Conservation (phyloP, 306 rosid species). For the Citrullus colocynthis region DNA sequence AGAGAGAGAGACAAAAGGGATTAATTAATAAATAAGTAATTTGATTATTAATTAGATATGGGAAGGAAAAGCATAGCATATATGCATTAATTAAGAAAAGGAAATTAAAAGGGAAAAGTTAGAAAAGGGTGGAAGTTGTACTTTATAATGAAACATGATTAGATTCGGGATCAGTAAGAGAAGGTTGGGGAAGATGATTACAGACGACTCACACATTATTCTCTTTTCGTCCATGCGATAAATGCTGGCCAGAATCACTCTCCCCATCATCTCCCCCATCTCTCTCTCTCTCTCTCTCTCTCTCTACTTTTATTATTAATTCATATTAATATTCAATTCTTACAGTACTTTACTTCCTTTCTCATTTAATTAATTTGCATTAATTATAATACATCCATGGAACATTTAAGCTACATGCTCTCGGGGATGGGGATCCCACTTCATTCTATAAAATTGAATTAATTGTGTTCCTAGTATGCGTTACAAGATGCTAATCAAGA, state of each 20-base stretch:
- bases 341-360: not conserved
- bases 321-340: not conserved
- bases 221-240: conserved; percentile 11
- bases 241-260: conserved; percentile 33
- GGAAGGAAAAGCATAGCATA: not conserved
- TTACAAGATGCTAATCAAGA: too few relatives aligned
- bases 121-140: not conserved
- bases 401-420: too few relatives aligned
- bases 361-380: too few relatives aligned
- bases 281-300: not conserved
- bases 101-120: not conserved
- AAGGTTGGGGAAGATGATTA: conserved; percentile 63
- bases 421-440: too few relatives aligned
- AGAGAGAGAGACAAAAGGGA: not conserved
- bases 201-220: conserved; percentile 31
- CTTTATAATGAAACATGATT: conserved; percentile 18
- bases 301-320: not conserved
- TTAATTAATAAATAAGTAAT: not conserved
- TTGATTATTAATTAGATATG: not conserved
- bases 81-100: not conserved
- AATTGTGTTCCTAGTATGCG: too few relatives aligned
- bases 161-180: conserved; percentile 56
- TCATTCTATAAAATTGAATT: too few relatives aligned
- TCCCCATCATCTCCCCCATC: conserved; percentile 36
- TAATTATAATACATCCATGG: too few relatives aligned